phyloP scores from a whole-genome alignment of 1,139 yeast genomes.

The Hemisphaericaspora subhashii region DNA sequence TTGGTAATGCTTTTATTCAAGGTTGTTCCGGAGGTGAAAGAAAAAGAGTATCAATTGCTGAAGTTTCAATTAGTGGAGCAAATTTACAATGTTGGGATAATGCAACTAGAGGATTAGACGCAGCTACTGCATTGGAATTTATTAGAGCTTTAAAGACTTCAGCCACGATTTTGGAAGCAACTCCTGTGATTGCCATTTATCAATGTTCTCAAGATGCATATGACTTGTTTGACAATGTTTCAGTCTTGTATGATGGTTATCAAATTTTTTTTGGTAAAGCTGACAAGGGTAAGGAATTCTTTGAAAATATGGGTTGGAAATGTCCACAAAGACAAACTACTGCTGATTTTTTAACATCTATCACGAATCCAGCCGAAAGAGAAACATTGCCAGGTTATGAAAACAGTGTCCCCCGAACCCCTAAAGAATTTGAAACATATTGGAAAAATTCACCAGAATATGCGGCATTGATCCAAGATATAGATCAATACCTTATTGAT shows the following conservation, averaged over 20 bases:
- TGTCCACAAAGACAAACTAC: conserved; percentile 79
- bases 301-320: conserved; percentile 48
- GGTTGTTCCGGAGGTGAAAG: conserved; percentile 49
- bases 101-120: conserved; percentile 61
- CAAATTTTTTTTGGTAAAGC: conserved; percentile 75
- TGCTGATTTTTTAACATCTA: conserved; percentile 76
- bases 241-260: conserved; percentile 72
- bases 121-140: conserved; percentile 70
- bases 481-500: conserved; percentile 18
- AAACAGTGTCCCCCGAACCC: conserved; percentile 24
- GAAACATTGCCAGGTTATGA: conserved; percentile 47
- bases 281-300: conserved; percentile 53
- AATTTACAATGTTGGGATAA: conserved; percentile 56
- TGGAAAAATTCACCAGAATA: conserved; percentile 26
- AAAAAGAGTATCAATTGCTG: conserved; percentile 47
- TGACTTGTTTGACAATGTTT: conserved; percentile 70
- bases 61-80: conserved; percentile 38
- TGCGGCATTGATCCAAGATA: conserved; percentile 15
- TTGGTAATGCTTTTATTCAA: conserved; percentile 38
- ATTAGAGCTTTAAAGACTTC: conserved; percentile 64
- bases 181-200: conserved; percentile 76
- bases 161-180: conserved; percentile 57
- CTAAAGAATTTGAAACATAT: conserved; percentile 24
- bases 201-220: conserved; percentile 76
- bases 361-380: conserved; percentile 71